Evolutionary conservation across 441 rosid genomes (phyloP), one percentile per base, ranked within the genome.

Genomic region (Viola pubescens): DNA sequence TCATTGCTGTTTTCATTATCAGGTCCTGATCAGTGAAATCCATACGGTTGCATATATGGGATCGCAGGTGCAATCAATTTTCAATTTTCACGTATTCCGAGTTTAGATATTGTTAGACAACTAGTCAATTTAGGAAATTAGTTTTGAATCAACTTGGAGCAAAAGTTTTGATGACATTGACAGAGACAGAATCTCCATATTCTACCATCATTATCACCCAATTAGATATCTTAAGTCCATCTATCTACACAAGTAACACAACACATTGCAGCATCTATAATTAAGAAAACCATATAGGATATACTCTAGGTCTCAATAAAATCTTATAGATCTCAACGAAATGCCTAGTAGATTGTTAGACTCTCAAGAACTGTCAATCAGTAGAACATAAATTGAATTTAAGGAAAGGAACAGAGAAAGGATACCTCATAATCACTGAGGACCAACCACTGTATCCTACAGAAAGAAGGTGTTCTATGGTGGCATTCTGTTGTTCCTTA

Each of bases 381-480:
- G 26, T 39, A 14, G 48, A 46, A 37, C 41, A 52, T 10, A 7
- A 6, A 7, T 37, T 52, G 42, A 14, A 54, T 43, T 37, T 47
- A 9, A 62, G 16, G 50, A 58, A 26, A 43, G 48, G 58, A 42
- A n/a, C 12, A n/a, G 40, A 41, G 50, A n/a, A 48, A 26, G 5
- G 63, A 4, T 80, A 91, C 96, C 96, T 91, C 95, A 81, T 79
- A 59, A 88, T 81, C 81, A 83, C 58, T 12, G 65, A 66, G 37
- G 75, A 81, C 92, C 96, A 85, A 10, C 71, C 66, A 6, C 60
- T 68, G 63, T 79, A 86, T 60, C 96, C 95, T 46, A 76, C 73
- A 57, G 84, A 73, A 42, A 48, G 46, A 50, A 88, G 77, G 70
- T 70, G 70, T 59, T 82, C 68, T 0, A 10, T 13, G 12, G 82